Evolutionary conservation across 2,329 filamentous ascomycete species (phyloP).

Genomic region (Colletotrichum cereale): DNA sequence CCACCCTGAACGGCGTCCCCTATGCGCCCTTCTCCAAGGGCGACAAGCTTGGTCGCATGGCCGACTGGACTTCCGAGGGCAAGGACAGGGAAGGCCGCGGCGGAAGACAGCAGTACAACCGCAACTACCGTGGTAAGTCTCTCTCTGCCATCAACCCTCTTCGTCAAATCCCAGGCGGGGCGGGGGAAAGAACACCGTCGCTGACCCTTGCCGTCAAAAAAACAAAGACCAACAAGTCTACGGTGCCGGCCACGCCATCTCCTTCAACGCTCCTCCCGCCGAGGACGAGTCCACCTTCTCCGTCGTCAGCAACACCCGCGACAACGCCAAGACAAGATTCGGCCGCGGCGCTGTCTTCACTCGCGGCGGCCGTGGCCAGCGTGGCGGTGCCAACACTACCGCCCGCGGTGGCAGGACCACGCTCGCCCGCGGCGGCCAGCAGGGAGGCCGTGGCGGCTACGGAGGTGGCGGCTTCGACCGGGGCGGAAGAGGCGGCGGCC

Average conservation of each 20-base stretch:
- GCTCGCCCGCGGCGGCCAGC: conserved; percentile 76
- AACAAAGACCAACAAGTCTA: conserved; percentile 95
- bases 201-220: conserved; percentile 35
- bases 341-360: conserved; percentile 92
- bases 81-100: conserved; percentile 83
- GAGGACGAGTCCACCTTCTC: conserved; percentile 99
- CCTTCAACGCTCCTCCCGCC: conserved; percentile 90
- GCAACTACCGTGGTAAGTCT: conserved; percentile 86
- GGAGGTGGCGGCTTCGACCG: conserved; percentile 75
- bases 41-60: conserved; percentile 99
- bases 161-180: background rate
- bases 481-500: conserved; percentile 77
- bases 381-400: conserved; percentile 64
- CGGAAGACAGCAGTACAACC: conserved; percentile 89
- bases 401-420: conserved; percentile 70
- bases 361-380: conserved; percentile 84
- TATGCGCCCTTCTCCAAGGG: conserved; percentile 99
- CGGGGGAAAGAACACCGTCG: conserved; percentile 8
- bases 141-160: background rate
- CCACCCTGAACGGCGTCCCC: conserved; percentile 92
- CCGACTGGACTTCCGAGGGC: conserved; percentile 94
- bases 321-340: conserved; percentile 87
- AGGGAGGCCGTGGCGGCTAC: conserved; percentile 73
- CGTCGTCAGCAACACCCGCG: conserved; percentile 94
- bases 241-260: conserved; percentile 85